Evolutionary conservation across 768 basidiomycete genomes (phyloP).

Genomic region (Scleroderma citrinum): DNA sequence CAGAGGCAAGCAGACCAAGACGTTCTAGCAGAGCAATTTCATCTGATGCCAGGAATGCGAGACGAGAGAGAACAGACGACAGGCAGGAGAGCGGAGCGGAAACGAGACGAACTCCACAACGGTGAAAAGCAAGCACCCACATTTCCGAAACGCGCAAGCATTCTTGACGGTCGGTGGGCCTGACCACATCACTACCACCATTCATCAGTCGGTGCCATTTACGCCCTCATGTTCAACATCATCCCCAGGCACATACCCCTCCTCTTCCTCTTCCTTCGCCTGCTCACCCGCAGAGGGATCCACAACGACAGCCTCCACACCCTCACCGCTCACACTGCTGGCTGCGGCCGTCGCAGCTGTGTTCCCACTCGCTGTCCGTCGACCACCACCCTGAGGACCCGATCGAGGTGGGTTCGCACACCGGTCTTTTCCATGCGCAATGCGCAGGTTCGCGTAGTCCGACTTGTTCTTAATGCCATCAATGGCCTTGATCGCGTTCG

Average conservation of each 20-base stretch:
- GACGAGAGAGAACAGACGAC: background rate
- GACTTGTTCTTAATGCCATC: constrained; percentile 89
- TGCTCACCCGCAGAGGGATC: constrained; percentile 4
- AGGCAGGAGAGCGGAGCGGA: background rate
- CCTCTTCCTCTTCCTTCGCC: constrained; percentile 31
- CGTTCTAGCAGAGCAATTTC: background rate
- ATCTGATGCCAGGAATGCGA: background rate
- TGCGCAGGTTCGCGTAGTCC: constrained; percentile 83
- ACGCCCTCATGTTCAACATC: constrained; percentile 21
- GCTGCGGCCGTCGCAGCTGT: constrained; percentile 16
- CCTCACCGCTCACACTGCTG: constrained; percentile 14
- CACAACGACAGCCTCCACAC: constrained; percentile 21
- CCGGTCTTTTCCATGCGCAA: constrained; percentile 93
- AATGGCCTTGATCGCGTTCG: constrained; percentile 97
- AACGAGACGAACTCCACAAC: no score
- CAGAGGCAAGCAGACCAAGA: background rate
- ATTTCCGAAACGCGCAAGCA: background rate
- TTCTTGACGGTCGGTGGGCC: background rate
- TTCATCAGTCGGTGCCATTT: constrained; percentile 17
- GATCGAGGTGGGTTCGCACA: constrained; percentile 91
- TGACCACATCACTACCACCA: background rate
- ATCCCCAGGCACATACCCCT: constrained; percentile 40
- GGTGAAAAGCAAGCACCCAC: background rate
- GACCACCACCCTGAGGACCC: constrained; percentile 66
- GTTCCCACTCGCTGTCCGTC: constrained; percentile 43